Conservation (phyloP, 2,329 filamentous ascomycete genomes). For the Talaromyces albobiverticillius region DNA sequence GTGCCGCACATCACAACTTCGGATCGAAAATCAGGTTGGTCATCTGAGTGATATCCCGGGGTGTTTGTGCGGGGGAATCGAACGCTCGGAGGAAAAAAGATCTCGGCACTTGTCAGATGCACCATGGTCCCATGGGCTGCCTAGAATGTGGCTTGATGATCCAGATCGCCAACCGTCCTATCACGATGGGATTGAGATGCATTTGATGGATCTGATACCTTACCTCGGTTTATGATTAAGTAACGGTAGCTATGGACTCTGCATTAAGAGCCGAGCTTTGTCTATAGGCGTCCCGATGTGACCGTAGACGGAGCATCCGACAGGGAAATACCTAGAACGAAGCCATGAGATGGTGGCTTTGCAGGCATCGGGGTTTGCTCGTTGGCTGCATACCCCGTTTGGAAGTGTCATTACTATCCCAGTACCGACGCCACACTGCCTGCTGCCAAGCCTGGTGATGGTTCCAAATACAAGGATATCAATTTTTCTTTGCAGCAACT, state of each 20-base stretch:
- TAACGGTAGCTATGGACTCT: not conserved
- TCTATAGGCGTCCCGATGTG: not conserved
- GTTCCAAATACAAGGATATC: not conserved
- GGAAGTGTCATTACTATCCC: not conserved
- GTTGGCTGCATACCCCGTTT: not conserved
- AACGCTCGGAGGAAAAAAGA: not conserved
- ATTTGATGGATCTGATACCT: not conserved
- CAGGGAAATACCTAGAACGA: no score
- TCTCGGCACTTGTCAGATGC: not conserved
- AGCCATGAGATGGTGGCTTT: not conserved
- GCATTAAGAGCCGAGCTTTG: not conserved
- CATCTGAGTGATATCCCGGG: not conserved
- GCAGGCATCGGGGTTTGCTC: not conserved
- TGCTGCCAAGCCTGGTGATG: not conserved
- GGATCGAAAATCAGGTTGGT: not conserved
- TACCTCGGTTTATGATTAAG: not conserved
- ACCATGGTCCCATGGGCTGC: not conserved
- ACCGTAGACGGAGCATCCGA: not conserved
- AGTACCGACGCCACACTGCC: not conserved
- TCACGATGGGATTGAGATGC: not conserved
- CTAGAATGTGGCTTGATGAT: constrained; percentile 1
- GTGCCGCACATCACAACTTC: no score
- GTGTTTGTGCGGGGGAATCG: not conserved
- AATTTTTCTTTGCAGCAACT: not conserved
- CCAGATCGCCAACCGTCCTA: not conserved